phyloP scores from a whole-genome alignment of 192 early-diverging fungal species.

The Pilobolus umbonatus region DNA sequence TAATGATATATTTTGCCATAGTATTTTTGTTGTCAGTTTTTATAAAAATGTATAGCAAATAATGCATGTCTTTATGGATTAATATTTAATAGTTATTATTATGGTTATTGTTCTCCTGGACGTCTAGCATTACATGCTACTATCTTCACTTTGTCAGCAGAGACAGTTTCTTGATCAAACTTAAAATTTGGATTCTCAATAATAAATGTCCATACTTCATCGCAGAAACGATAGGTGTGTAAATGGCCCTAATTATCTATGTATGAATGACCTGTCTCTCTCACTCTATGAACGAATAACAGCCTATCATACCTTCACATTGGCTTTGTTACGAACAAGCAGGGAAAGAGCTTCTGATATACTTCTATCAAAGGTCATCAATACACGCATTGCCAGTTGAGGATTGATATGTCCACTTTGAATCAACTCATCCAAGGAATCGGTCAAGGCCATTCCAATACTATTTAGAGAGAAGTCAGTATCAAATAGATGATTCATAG shows the following conservation, averaged over 20 bases:
- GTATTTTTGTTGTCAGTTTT: too few species aligned
- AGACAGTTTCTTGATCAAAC: conserved; percentile 78
- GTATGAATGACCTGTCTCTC: not conserved
- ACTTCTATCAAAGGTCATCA: conserved; percentile 79
- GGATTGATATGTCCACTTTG: conserved; percentile 84
- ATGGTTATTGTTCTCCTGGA: conserved; percentile 55
- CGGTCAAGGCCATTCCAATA: conserved; percentile 88
- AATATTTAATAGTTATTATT: too few species aligned
- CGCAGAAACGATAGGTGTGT: conserved; percentile 89
- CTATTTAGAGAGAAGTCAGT: conserved; percentile 34
- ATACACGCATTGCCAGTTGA: conserved; percentile 87
- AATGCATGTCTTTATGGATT: too few species aligned
- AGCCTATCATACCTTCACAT: conserved; percentile 65
- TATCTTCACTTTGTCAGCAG: conserved; percentile 90
- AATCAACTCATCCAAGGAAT: conserved; percentile 95
- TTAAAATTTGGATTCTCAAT: conserved; percentile 81
- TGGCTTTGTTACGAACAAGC: conserved; percentile 74
- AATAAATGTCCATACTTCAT: conserved; percentile 99
- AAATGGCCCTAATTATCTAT: conserved; percentile 70
- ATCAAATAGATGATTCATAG: too few species aligned
- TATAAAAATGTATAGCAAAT: too few species aligned
- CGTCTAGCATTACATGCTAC: conserved; percentile 85
- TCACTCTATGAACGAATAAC: not conserved
- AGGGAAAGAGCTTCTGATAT: conserved; percentile 84
- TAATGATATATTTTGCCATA: too few species aligned